Evolutionary conservation across 257 asterid genomes (phyloP).

Genomic region (Capsicum baccatum): DNA sequence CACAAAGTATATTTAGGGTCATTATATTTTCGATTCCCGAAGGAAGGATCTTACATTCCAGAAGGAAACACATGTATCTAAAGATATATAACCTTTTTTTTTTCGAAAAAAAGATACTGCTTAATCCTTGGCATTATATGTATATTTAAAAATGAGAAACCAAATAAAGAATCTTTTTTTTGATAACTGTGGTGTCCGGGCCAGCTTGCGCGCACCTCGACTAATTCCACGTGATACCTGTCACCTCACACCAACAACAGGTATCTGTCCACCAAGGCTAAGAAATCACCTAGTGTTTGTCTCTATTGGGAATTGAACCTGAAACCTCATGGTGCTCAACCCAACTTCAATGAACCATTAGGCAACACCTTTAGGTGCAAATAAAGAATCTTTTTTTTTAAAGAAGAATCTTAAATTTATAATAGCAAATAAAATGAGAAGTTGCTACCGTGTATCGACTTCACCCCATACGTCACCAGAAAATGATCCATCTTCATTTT

Average conservation of each 20-base stretch:
- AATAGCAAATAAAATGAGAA: not conserved
- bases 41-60: not conserved
- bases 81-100: not conserved
- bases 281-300: too few species aligned
- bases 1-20: slow-evolving; percentile 26
- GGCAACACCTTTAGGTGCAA: not conserved
- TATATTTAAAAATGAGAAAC: not conserved
- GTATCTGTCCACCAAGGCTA: too few species aligned
- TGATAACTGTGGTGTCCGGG: too few species aligned
- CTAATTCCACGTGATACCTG: too few species aligned
- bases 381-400: not conserved
- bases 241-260: too few species aligned
- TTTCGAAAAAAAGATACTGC: not conserved
- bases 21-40: slow-evolving; percentile 19
- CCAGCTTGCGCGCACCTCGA: too few species aligned
- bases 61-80: not conserved
- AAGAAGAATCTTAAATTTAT: not conserved
- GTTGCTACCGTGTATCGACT: slow-evolving; percentile 74
- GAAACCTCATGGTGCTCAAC: too few species aligned
- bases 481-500: slow-evolving; percentile 93
- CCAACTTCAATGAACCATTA: too few species aligned
- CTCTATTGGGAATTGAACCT: too few species aligned
- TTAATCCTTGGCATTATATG: not conserved
- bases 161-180: not conserved
- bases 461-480: slow-evolving; percentile 98